A percentile compares a stretch with the other conserved stretches of the same genome.
Conservation (phyloP, 2,329 filamentous ascomycete genomes). For the Arthrobotrys sphaeroides region DNA sequence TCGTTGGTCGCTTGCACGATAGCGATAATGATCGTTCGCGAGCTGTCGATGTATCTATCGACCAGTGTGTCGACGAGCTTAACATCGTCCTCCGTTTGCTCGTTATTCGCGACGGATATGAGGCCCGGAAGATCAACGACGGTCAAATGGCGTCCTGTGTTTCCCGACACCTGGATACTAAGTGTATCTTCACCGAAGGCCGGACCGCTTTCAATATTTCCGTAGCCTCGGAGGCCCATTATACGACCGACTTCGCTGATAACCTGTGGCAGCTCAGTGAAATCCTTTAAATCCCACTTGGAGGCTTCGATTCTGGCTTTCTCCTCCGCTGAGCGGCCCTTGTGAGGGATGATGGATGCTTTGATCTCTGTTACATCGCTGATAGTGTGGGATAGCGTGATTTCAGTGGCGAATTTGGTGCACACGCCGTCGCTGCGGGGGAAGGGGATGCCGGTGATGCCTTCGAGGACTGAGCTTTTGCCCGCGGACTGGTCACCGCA, state of each 20-base stretch:
- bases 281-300: not conserved
- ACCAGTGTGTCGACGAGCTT: conserved; percentile 61
- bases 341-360: conserved; percentile 20
- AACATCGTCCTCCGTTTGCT: conserved; percentile 60
- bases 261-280: not conserved
- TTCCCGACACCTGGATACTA: conserved; percentile 56
- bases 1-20: conserved; percentile 63
- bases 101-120: conserved; percentile 60
- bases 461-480: conserved; percentile 52
- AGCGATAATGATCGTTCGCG: conserved; percentile 64
- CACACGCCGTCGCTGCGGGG: conserved; percentile 45
- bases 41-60: conserved; percentile 61
- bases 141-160: conserved; percentile 61
- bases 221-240: conserved; percentile 27
- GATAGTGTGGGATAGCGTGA: conserved; percentile 44
- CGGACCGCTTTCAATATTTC: not conserved
- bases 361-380: not conserved
- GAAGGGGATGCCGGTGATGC: conserved; percentile 39
- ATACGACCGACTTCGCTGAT: conserved; percentile 10
- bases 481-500: conserved; percentile 54
- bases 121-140: conserved; percentile 66
- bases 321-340: not conserved
- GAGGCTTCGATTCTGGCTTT: not conserved
- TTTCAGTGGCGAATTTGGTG: conserved; percentile 50
- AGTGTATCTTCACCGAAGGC: conserved; percentile 58